A percentile compares a stretch with the other conserved stretches of the same genome.
phyloP scores from a whole-genome alignment of 139 green algal species.

The Chlorella ohadii region DNA sequence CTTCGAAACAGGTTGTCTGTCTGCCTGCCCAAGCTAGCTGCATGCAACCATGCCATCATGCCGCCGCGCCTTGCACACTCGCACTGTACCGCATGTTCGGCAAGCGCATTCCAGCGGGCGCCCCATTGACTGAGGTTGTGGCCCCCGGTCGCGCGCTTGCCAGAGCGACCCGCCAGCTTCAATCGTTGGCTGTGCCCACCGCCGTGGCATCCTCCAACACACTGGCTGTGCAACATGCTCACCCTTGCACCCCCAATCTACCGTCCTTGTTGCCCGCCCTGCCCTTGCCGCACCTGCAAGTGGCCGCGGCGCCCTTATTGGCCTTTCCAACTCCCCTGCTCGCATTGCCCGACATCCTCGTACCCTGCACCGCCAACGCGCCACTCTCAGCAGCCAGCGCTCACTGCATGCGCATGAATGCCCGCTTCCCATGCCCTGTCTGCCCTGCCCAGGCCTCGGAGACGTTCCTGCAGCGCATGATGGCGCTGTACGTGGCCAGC shows the following conservation, averaged over 20 bases:
- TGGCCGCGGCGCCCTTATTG: too few relatives aligned
- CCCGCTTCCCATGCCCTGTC: neutral
- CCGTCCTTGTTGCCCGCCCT: too few relatives aligned
- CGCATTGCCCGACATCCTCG: too few relatives aligned
- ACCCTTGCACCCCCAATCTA: neutral
- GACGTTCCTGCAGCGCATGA: slow-evolving; percentile 87
- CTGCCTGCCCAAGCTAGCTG: too few relatives aligned
- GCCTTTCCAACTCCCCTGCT: too few relatives aligned
- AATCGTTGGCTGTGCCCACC: slow-evolving; percentile 32
- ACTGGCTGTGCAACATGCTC: slow-evolving; percentile 16
- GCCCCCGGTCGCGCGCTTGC: slow-evolving; percentile 17
- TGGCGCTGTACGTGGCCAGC: slow-evolving; percentile 92
- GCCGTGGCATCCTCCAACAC: slow-evolving; percentile 25
- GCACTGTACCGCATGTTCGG: neutral
- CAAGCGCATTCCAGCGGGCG: slow-evolving; percentile 22
- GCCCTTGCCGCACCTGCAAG: too few relatives aligned
- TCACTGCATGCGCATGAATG: neutral
- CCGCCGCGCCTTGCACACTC: too few relatives aligned
- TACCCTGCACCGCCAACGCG: too few relatives aligned
- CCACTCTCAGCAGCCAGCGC: too few relatives aligned
- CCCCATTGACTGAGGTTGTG: slow-evolving; percentile 28
- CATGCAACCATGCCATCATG: too few relatives aligned
- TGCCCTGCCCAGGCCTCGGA: slow-evolving; percentile 58
- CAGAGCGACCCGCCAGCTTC: slow-evolving; percentile 14
- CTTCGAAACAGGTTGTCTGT: too few relatives aligned